Evolutionary conservation across 2,329 filamentous ascomycete genomes (phyloP).

Genomic region (Aspergillus sp.): DNA sequence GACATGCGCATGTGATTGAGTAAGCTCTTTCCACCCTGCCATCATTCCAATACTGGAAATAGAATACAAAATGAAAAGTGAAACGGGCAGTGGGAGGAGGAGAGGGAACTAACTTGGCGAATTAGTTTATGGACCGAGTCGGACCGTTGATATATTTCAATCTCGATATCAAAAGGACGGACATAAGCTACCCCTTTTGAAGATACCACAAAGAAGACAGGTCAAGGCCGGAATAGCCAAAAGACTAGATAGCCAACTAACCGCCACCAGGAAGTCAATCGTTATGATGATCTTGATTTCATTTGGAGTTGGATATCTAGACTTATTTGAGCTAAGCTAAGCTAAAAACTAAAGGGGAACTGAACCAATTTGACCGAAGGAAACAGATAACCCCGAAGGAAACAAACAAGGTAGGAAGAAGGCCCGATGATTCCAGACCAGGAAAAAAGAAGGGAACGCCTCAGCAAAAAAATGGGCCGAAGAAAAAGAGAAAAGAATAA

Average conservation of each 20-base stretch:
- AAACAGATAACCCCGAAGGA: conserved; percentile 2
- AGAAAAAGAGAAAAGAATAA: conserved; percentile 9
- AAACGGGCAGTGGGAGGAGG: neutral
- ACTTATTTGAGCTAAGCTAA: conserved; percentile 3
- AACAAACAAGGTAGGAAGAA: neutral
- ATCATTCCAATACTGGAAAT: too few species aligned
- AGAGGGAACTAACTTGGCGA: too few species aligned
- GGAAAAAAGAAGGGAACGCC: neutral
- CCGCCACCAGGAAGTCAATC: neutral
- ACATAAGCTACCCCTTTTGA: too few species aligned
- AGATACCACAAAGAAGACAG: too few species aligned
- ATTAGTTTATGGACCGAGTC: too few species aligned
- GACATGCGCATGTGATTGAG: too few species aligned
- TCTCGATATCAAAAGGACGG: too few species aligned
- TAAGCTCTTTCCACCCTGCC: too few species aligned
- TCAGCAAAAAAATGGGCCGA: neutral
- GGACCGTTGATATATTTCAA: too few species aligned
- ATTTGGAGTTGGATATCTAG: conserved; percentile 18
- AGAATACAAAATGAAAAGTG: too few species aligned
- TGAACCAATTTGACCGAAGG: conserved; percentile 2
- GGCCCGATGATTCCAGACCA: neutral
- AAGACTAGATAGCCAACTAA: too few species aligned
- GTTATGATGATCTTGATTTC: conserved; percentile 6
- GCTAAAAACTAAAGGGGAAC: neutral
- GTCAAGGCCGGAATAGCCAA: too few species aligned